Percentiles rank a stretch among this genome's conserved stretches.
These are phyloP conservation scores for Leucocoprinus birnbaumii DNA, from an alignment of 768 basidiomycete species.

Conservation along the genomic window DNA sequence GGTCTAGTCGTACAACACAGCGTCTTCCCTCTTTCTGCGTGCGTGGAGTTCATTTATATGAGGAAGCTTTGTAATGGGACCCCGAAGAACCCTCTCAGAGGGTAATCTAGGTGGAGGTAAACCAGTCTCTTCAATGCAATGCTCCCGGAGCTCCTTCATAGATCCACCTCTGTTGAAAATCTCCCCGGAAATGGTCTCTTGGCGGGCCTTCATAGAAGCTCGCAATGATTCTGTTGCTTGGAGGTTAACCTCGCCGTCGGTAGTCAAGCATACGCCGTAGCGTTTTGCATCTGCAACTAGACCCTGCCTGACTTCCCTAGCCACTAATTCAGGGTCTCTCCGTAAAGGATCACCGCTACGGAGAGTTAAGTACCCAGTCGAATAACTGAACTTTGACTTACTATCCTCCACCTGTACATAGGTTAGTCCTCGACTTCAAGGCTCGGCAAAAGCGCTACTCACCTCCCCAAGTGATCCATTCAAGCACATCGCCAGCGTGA, in stretches of 20 bases:
- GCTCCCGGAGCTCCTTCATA: conserved; percentile 18
- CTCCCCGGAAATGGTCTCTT: conserved; percentile 15
- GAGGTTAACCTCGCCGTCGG: conserved; percentile 17
- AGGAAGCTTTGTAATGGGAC: conserved; percentile 17
- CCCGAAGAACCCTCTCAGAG: conserved; percentile 19
- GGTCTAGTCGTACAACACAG: conserved; percentile 3
- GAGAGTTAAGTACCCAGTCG: neutral
- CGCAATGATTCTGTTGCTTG: conserved; percentile 17
- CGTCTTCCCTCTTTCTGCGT: conserved; percentile 18
- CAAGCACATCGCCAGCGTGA: conserved; percentile 21
- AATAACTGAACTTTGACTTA: neutral
- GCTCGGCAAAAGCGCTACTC: neutral
- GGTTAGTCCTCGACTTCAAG: neutral
- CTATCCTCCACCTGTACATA: conserved; percentile 7
- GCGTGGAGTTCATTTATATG: conserved; percentile 19
- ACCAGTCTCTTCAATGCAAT: conserved; percentile 22
- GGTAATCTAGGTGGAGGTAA: conserved; percentile 20
- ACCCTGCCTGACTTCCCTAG: conserved; percentile 22
- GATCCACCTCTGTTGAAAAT: conserved; percentile 24
- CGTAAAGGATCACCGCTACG: conserved; percentile 20
- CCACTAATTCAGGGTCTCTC: conserved; percentile 24
- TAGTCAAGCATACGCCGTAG: conserved; percentile 22
- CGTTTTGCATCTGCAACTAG: conserved; percentile 21
- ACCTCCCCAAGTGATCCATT: conserved; percentile 30
- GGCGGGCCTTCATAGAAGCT: conserved; percentile 16